Base-by-base conservation (phyloP, 2,329 filamentous ascomycete species). In the Corniculantispora saksenae region DNA sequence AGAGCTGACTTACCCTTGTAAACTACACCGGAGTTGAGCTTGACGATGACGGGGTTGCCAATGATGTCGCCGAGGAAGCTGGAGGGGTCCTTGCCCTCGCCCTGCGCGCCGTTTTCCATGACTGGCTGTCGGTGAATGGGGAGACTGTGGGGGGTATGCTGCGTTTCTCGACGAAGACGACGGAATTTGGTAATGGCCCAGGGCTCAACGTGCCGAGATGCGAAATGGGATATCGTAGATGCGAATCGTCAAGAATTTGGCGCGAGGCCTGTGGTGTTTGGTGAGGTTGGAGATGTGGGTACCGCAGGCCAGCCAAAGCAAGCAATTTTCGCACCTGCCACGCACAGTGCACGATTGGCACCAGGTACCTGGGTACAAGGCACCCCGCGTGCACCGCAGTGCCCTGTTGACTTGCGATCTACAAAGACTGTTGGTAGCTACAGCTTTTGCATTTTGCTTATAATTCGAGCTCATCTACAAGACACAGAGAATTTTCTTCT, bases 21-120 rank as follows among this genome's bases (percentile, higher is more conserved):
- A 68, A 98, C 89, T 67, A 97, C 93, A 63, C 95, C 95, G n/a
- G 94, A 97, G 81, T 99, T 99, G 71, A 99, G 86, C 82, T 98
- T 98, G 70, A 99, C 94, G 1, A 93, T 96, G 70, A 99, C 95
- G 45, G 93, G 89, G 69, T 93, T 92, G 67, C 94, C 94, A 74
- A 97, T 97, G 76, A 99, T 97, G 76, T 97, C 93, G 78, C 91
- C 89, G 66, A 99, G 84, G 78, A 99, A 99, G 70, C 91, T 89
- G 15, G 94, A 97, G 4, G 95, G 95, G 78, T 99, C 95, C 78
- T 93, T 94, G 68, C 92, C 91, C 78, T 95, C 92, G 66, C 80
- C 79, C 74, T 88, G 86, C 74, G 84, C 83, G 67, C 87, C 88
- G 82, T 94, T 94, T 80, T 94, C 92, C 92, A 94, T 95, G 25